These are phyloP conservation scores for Mimosa bimucronata DNA, from an alignment of 306 rosid species.

Conservation along the genomic window DNA sequence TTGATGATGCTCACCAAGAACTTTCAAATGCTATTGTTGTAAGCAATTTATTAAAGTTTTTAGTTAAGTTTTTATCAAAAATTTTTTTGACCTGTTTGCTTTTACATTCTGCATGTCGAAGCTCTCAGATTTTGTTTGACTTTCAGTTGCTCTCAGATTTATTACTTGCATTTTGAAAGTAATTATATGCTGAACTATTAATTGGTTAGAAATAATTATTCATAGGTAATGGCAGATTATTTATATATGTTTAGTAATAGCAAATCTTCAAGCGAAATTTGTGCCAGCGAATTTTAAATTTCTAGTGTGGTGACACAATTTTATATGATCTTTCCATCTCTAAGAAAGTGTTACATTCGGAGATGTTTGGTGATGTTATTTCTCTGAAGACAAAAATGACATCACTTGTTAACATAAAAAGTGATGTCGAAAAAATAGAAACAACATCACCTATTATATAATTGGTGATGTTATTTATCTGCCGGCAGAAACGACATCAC, in stretches of 20 bases:
- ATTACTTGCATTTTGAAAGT: background rate
- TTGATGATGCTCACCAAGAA: slow-evolving; percentile 91
- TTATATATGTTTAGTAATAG: slow-evolving; percentile 1
- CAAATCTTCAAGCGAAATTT: background rate
- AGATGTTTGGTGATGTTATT: too few relatives aligned
- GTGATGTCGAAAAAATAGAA: too few relatives aligned
- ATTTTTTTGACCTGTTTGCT: slow-evolving; percentile 8
- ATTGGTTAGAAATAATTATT: background rate
- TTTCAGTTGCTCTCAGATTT: background rate
- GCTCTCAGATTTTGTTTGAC: background rate
- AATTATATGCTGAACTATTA: background rate
- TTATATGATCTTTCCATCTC: background rate
- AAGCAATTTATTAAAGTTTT: slow-evolving; percentile 38
- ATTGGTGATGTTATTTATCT: too few relatives aligned
- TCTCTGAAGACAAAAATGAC: too few relatives aligned
- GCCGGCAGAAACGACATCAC: too few relatives aligned
- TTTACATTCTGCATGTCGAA: slow-evolving; percentile 2
- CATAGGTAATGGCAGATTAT: background rate
- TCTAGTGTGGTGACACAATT: background rate
- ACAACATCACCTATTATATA: too few relatives aligned
- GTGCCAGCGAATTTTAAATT: background rate
- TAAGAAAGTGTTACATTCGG: background rate
- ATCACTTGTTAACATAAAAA: too few relatives aligned
- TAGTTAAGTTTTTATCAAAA: too few relatives aligned
- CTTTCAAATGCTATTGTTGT: slow-evolving; percentile 95